phyloP scores from a whole-genome alignment of 2,329 filamentous ascomycete genomes.

The Penicillium sp. region DNA sequence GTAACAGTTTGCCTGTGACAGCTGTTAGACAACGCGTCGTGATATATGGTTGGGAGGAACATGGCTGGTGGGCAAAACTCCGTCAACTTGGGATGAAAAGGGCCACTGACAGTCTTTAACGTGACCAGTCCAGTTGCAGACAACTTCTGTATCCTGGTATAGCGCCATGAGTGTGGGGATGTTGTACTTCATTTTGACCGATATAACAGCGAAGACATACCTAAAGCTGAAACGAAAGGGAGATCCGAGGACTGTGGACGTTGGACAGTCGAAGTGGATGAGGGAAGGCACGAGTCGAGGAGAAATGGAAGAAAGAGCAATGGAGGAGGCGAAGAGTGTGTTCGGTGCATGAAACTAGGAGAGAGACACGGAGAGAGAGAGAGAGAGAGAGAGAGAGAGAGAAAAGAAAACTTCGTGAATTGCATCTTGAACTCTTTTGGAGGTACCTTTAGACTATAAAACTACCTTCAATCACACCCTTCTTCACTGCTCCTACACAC shows the following conservation, averaged over 20 bases:
- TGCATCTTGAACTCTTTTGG: too few species aligned
- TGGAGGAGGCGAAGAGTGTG: too few species aligned
- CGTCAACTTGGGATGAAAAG: not conserved
- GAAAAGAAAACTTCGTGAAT: too few species aligned
- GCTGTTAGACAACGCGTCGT: constrained; percentile 5
- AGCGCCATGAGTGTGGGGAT: constrained; percentile 43
- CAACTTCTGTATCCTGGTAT: constrained; percentile 31
- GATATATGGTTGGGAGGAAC: too few species aligned
- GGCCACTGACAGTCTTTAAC: constrained; percentile 36
- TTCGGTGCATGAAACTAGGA: too few species aligned
- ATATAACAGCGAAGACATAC: not conserved
- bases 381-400: not conserved
- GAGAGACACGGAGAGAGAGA: not conserved
- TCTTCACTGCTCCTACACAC: constrained; percentile 43
- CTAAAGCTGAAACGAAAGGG: not conserved
- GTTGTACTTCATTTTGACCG: constrained; percentile 41
- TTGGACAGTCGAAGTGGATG: not conserved
- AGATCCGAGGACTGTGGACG: not conserved
- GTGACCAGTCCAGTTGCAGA: constrained; percentile 30
- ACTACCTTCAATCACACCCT: too few species aligned
- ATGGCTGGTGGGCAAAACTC: too few species aligned
- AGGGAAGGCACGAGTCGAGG: not conserved
- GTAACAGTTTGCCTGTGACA: constrained; percentile 14
- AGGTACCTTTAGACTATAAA: too few species aligned
- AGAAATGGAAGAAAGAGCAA: not conserved